phyloP scores from a whole-genome alignment of 148 eudicot genomes.

The Gaultheria prostrata region DNA sequence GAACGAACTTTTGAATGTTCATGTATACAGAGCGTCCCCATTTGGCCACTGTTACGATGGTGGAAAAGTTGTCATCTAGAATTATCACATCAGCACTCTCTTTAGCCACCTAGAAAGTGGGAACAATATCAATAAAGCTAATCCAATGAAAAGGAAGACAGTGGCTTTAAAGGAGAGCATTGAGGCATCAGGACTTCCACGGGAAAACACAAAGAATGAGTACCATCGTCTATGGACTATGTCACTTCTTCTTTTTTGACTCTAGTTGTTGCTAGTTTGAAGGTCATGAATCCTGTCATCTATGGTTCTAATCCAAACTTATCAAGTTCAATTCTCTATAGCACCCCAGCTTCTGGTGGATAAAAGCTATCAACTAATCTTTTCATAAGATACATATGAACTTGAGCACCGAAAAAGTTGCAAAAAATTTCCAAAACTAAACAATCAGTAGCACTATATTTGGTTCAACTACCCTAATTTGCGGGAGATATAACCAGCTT shows the following conservation, averaged over 20 bases:
- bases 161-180: neutral
- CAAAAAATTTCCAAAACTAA: slow-evolving; percentile 7
- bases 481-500: neutral
- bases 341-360: neutral
- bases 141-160: neutral
- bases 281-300: neutral
- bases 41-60: slow-evolving; percentile 77
- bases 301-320: neutral
- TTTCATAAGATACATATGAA: neutral
- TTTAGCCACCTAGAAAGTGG: slow-evolving; percentile 65
- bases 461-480: neutral
- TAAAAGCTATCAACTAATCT: neutral
- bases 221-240: neutral
- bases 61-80: slow-evolving; percentile 82
- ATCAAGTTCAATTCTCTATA: neutral
- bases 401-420: neutral
- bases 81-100: slow-evolving; percentile 95
- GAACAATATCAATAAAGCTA: slow-evolving; percentile 6
- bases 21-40: slow-evolving; percentile 91
- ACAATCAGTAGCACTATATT: neutral
- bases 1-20: slow-evolving; percentile 85
- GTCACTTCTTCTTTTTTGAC: neutral
- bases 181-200: neutral
- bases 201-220: neutral
- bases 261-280: neutral